Conservation (phyloP, 331 rosid genomes). For the Stylosanthes scabra region DNA sequence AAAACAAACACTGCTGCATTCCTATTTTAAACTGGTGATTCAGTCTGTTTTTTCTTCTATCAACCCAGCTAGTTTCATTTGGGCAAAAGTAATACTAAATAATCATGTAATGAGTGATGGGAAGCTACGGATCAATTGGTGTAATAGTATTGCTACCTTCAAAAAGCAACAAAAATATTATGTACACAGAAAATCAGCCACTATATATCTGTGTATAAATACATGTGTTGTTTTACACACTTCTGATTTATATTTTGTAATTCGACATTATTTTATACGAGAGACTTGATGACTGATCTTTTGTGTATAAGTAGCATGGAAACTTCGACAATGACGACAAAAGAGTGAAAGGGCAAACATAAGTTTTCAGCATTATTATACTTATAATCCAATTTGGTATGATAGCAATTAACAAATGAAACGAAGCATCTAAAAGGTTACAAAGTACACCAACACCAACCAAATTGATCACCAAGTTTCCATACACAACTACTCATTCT, state of each 20-base stretch:
- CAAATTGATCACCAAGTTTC: slow-evolving; percentile 4
- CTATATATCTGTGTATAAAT: too few relatives aligned
- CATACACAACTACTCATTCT: too few relatives aligned
- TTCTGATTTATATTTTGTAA: too few relatives aligned
- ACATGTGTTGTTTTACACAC: too few relatives aligned
- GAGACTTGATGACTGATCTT: too few relatives aligned
- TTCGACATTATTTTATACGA: too few relatives aligned
- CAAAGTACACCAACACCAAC: slow-evolving; percentile 2
- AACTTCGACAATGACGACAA: background rate
- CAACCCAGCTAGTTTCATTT: background rate
- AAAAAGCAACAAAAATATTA: too few relatives aligned
- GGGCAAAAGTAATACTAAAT: background rate
- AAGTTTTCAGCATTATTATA: slow-evolving; percentile 4
- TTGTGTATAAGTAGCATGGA: too few relatives aligned
- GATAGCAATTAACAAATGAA: background rate
- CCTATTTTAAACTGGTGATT: slow-evolving; percentile 11
- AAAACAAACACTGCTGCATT: background rate
- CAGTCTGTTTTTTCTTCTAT: background rate
- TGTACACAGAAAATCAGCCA: too few relatives aligned
- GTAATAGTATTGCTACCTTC: background rate
- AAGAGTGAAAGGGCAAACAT: background rate
- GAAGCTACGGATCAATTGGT: background rate
- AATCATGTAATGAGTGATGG: background rate
- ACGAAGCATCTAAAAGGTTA: background rate
- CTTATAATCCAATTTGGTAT: background rate